Percentiles rank a stretch among this genome's conserved stretches.
phyloP scores from a whole-genome alignment of 2,329 filamentous ascomycete species.

The Arthroderma sp. region DNA sequence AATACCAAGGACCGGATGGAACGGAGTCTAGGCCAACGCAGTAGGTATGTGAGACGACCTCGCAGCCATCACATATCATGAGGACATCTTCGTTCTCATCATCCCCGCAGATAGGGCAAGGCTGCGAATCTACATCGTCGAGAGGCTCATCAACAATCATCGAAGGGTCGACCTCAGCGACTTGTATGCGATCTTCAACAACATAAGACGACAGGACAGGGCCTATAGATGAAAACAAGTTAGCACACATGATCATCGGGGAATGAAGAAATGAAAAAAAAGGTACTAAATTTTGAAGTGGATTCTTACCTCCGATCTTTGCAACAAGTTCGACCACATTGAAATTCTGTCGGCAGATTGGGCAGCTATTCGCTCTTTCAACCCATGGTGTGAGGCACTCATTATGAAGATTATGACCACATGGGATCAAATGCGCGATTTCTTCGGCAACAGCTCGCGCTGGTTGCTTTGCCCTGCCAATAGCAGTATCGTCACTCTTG shows the following conservation, averaged over 20 bases:
- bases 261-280: constrained; percentile 1
- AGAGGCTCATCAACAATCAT: constrained; percentile 53
- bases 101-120: constrained; percentile 73
- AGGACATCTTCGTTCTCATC: constrained; percentile 71
- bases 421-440: constrained; percentile 55
- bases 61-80: constrained; percentile 82
- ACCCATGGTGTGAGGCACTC: constrained; percentile 89
- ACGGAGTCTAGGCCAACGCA: constrained; percentile 72
- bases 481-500: constrained; percentile 14
- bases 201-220: constrained; percentile 45
- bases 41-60: constrained; percentile 79
- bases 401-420: constrained; percentile 86
- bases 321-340: constrained; percentile 78
- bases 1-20: constrained; percentile 76
- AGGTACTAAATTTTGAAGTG: constrained; percentile 3
- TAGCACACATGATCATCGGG: constrained; percentile 2
- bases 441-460: constrained; percentile 24
- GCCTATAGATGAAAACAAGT: constrained; percentile 27
- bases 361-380: constrained; percentile 92
- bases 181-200: constrained; percentile 48
- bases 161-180: constrained; percentile 74
- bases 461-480: constrained; percentile 4
- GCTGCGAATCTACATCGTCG: constrained; percentile 52
- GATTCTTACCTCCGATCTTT: constrained; percentile 58
- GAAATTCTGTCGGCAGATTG: constrained; percentile 86